phyloP scores from a whole-genome alignment of 768 basidiomycete genomes.

The Rhizopogon vulgaris region DNA sequence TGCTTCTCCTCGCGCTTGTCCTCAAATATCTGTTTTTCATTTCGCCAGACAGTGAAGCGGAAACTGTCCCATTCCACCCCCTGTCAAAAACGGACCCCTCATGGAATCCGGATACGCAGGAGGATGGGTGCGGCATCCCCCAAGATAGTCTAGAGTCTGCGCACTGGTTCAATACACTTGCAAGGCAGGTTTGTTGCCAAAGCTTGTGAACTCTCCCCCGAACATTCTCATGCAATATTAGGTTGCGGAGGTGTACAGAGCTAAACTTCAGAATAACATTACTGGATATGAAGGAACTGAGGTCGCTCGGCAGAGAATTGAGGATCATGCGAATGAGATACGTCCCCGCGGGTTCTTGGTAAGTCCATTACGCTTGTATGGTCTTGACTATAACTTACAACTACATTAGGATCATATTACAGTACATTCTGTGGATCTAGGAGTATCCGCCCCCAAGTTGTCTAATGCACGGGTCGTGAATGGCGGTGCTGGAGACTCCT shows the following conservation, averaged over 20 bases:
- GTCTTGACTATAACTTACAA: constrained; percentile 3
- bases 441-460: constrained; percentile 71
- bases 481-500: constrained; percentile 1
- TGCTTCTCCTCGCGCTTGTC: constrained; percentile 68
- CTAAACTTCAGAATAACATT: constrained; percentile 67
- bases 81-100: constrained; percentile 44
- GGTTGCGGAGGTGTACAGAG: constrained; percentile 69
- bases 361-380: constrained; percentile 15
- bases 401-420: constrained; percentile 70
- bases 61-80: constrained; percentile 55
- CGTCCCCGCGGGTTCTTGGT: constrained; percentile 69
- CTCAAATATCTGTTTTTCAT: constrained; percentile 96
- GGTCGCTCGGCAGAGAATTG: constrained; percentile 70
- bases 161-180: constrained; percentile 87
- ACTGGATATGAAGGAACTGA: constrained; percentile 76
- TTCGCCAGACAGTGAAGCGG: constrained; percentile 52
- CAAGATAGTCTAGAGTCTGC: constrained; percentile 54
- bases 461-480: constrained; percentile 55
- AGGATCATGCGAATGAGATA: constrained; percentile 74
- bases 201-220: not conserved
- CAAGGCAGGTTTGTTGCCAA: constrained; percentile 60
- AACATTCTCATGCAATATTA: constrained; percentile 20
- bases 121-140: not conserved
- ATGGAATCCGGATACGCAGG: constrained; percentile 25
- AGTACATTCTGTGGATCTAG: constrained; percentile 80